These are phyloP conservation scores for Nakaseomyces sp. DNA, from an alignment of 1,139 yeast genomes.

Conservation along the genomic window DNA sequence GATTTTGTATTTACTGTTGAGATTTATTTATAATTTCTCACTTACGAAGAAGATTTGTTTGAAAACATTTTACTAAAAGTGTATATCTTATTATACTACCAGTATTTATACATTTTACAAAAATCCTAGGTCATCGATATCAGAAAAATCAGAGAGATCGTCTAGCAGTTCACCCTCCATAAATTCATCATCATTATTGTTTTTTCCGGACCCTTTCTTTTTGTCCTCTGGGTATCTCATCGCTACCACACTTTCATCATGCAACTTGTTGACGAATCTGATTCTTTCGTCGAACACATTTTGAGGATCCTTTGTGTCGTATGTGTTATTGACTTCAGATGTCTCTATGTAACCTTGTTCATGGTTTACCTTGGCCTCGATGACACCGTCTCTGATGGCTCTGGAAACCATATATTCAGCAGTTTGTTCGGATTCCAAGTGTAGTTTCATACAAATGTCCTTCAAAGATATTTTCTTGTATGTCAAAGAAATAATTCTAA, in stretches of 20 bases:
- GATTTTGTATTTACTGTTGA: too few relatives aligned
- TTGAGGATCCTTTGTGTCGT: conserved; percentile 84
- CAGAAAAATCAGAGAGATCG: conserved; percentile 31
- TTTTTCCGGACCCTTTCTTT: conserved; percentile 15
- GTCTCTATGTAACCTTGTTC: conserved; percentile 89
- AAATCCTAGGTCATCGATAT: conserved; percentile 28
- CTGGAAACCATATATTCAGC: conserved; percentile 96
- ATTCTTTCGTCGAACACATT: conserved; percentile 86
- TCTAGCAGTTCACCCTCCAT: conserved; percentile 24
- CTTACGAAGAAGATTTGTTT: too few relatives aligned
- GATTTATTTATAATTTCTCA: too few relatives aligned
- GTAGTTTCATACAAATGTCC: conserved; percentile 84
- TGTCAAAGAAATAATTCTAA: conserved; percentile 83
- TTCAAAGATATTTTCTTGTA: conserved; percentile 86
- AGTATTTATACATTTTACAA: conserved; percentile 11
- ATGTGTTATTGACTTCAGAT: conserved; percentile 75
- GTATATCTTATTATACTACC: neutral
- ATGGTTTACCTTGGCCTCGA: conserved; percentile 90
- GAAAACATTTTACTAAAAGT: too few relatives aligned
- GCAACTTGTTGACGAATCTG: conserved; percentile 80
- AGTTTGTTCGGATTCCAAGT: conserved; percentile 86
- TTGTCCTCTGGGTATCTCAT: conserved; percentile 72
- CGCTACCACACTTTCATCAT: conserved; percentile 87
- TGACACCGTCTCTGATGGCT: conserved; percentile 95
- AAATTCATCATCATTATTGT: conserved; percentile 18